Percentiles rank a stretch among this genome's conserved stretches.
phyloP scores from a whole-genome alignment of 1,284 basidiomycete genomes.

The Cryptococcus deneoformans region DNA sequence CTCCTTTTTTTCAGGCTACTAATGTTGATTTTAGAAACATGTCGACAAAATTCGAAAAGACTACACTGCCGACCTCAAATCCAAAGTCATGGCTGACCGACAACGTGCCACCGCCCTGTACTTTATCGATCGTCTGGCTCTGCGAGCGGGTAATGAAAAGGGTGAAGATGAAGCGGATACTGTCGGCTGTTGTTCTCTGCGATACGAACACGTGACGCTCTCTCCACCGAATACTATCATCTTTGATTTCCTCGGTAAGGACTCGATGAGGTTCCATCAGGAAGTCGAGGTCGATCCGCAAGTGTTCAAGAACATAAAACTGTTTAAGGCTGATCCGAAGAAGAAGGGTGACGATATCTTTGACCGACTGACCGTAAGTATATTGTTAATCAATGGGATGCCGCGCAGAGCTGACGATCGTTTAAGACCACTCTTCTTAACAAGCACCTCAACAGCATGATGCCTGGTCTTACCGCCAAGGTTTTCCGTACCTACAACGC shows the following conservation, averaged over 20 bases:
- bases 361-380: constrained; percentile 83
- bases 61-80: constrained; percentile 78
- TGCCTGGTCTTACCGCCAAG: constrained; percentile 95
- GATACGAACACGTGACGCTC: constrained; percentile 90
- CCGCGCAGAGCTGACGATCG: constrained; percentile 1
- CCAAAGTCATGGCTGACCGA: constrained; percentile 86
- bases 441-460: constrained; percentile 84
- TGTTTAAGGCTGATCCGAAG: constrained; percentile 88
- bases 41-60: constrained; percentile 85
- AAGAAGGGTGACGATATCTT: constrained; percentile 85
- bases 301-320: constrained; percentile 85
- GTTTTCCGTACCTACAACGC: constrained; percentile 99
- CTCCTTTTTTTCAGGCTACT: neutral
- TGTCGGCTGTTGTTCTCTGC: constrained; percentile 92
- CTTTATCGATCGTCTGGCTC: constrained; percentile 90
- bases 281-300: constrained; percentile 80
- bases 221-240: constrained; percentile 75
- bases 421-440: constrained; percentile 75
- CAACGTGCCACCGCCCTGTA: constrained; percentile 96
- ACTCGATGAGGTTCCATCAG: constrained; percentile 94
- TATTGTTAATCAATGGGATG: neutral
- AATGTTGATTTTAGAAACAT: constrained; percentile 60
- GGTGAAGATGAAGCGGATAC: constrained; percentile 98
- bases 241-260: constrained; percentile 97
- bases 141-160: constrained; percentile 97